Evolutionary conservation across 352 stramenopile species (phyloP).

Genomic region (Halophytophthora polymorphica): DNA sequence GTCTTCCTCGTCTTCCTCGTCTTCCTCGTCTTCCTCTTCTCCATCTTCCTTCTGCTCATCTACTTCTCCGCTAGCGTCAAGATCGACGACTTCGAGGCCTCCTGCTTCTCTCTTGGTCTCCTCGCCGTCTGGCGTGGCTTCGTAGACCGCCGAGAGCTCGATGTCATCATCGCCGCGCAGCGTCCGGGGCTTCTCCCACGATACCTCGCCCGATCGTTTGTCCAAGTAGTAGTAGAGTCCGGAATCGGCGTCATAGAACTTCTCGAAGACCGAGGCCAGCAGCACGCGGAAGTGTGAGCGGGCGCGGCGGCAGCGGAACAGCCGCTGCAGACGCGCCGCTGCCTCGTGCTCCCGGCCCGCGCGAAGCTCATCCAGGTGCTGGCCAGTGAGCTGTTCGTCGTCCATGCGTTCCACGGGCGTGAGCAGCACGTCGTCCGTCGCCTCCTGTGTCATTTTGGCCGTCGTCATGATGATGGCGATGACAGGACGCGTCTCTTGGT

Average conservation of each 20-base stretch:
- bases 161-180: slow-evolving; percentile 50
- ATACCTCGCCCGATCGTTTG: slow-evolving; percentile 60
- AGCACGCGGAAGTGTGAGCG: slow-evolving; percentile 36
- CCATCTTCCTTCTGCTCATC: slow-evolving; percentile 24
- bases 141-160: slow-evolving; percentile 33
- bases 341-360: slow-evolving; percentile 16
- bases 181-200: slow-evolving; percentile 68
- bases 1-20: too few relatives aligned
- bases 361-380: slow-evolving; percentile 12
- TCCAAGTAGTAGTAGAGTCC: slow-evolving; percentile 75
- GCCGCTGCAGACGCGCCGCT: slow-evolving; percentile 49
- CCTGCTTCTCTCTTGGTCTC: slow-evolving; percentile 4
- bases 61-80: too few relatives aligned
- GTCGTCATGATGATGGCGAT: too few relatives aligned
- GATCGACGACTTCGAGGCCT: slow-evolving; percentile 5
- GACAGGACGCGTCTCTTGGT: too few relatives aligned
- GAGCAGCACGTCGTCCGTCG: not conserved
- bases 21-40: too few relatives aligned
- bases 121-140: slow-evolving; percentile 13
- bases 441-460: not conserved
- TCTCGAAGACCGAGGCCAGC: slow-evolving; percentile 58
- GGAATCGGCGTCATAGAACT: slow-evolving; percentile 69
- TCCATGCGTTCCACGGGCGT: slow-evolving; percentile 17
- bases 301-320: slow-evolving; percentile 55
- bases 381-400: too few relatives aligned